phyloP scores from a whole-genome alignment of 1,284 basidiomycete genomes.

The Rhodotorula sp. region DNA sequence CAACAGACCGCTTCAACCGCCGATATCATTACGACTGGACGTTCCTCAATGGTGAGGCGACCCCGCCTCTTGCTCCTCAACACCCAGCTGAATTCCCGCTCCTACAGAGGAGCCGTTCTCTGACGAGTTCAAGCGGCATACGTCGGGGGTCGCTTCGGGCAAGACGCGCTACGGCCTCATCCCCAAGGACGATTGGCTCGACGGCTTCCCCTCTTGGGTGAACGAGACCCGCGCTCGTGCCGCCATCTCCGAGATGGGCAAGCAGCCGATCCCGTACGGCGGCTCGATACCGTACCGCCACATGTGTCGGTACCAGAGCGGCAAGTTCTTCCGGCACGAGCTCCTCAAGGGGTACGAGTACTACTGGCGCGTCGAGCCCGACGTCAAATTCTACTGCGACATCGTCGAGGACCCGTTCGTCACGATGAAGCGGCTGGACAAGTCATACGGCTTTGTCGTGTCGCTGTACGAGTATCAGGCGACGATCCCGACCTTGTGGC shows the following conservation, averaged over 20 bases:
- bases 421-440: constrained; percentile 27
- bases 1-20: constrained; percentile 47
- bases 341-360: constrained; percentile 74
- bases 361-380: constrained; percentile 80
- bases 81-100: too few species aligned
- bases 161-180: constrained; percentile 70
- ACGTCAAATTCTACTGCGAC: constrained; percentile 44
- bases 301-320: constrained; percentile 79
- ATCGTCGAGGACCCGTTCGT: constrained; percentile 44
- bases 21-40: constrained; percentile 52
- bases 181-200: constrained; percentile 75
- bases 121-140: constrained; percentile 50
- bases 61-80: too few species aligned
- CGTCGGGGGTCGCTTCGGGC: constrained; percentile 46
- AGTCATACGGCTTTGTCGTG: constrained; percentile 49
- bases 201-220: constrained; percentile 63
- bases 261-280: constrained; percentile 82
- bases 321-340: constrained; percentile 42
- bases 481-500: constrained; percentile 77
- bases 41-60: constrained; percentile 48
- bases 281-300: constrained; percentile 57
- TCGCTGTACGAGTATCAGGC: constrained; percentile 73
- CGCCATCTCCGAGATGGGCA: constrained; percentile 60
- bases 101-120: constrained; percentile 47
- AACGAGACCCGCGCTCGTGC: constrained; percentile 62